These are phyloP conservation scores for Polychytrium aggregatum DNA, from an alignment of 192 early-diverging fungal species.

Conservation along the genomic window DNA sequence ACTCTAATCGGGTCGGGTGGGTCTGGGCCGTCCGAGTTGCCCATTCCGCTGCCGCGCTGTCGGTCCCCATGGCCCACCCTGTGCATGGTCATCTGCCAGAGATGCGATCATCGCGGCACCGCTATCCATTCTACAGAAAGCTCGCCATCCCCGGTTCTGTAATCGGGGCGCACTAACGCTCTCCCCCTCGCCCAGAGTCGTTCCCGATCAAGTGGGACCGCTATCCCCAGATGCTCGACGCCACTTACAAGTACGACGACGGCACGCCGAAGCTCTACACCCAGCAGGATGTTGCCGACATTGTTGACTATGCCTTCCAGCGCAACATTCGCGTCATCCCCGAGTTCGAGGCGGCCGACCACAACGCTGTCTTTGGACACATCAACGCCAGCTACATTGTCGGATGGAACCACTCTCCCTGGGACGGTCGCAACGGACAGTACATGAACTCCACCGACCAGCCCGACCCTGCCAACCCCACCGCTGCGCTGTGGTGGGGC, in stretches of 20 bases:
- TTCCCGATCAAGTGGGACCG: slow-evolving; percentile 10
- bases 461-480: too few species aligned
- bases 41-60: too few species aligned
- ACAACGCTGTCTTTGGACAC: slow-evolving; percentile 38
- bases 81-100: not conserved
- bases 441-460: slow-evolving; percentile 49
- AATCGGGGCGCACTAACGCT: too few species aligned
- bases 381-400: slow-evolving; percentile 4
- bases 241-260: slow-evolving; percentile 54
- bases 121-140: not conserved
- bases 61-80: not conserved
- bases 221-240: slow-evolving; percentile 52
- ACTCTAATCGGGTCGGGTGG: too few species aligned
- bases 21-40: too few species aligned
- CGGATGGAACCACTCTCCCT: not conserved
- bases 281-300: slow-evolving; percentile 51
- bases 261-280: slow-evolving; percentile 52
- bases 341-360: slow-evolving; percentile 82
- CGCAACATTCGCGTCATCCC: slow-evolving; percentile 84
- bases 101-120: too few species aligned
- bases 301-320: slow-evolving; percentile 62
- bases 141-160: not conserved
- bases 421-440: slow-evolving; percentile 4
- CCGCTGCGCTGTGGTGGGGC: too few species aligned
- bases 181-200: too few species aligned